Percentiles rank a stretch among this genome's conserved stretches.
These are phyloP conservation scores for Candida sonorensis DNA, from an alignment of 805 yeast genomes.

Conservation along the genomic window DNA sequence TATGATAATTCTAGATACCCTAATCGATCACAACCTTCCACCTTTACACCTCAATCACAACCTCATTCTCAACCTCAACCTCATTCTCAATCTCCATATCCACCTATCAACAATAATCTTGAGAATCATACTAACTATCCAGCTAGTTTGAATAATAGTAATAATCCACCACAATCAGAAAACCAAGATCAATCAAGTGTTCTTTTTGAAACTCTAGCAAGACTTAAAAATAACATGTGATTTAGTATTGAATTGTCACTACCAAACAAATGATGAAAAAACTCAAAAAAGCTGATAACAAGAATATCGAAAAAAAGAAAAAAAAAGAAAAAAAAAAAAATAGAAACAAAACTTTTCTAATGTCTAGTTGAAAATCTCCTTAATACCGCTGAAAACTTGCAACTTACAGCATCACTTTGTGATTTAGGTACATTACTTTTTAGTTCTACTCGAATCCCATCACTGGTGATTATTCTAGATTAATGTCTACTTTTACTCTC, in stretches of 20 bases:
- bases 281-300: no score
- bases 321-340: no score
- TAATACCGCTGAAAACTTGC: no score
- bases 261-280: no score
- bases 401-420: no score
- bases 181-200: conserved; percentile 26
- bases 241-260: background rate
- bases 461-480: no score
- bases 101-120: background rate
- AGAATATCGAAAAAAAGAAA: no score
- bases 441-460: no score
- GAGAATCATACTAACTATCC: background rate
- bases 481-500: no score
- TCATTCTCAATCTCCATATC: background rate
- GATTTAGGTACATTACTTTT: no score
- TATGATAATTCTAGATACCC: conserved; percentile 1
- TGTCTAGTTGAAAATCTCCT: no score
- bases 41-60: conserved; percentile 3
- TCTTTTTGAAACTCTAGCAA: conserved; percentile 31
- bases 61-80: conserved; percentile 2
- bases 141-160: conserved; percentile 13
- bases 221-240: conserved; percentile 31
- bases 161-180: conserved; percentile 5
- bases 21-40: conserved; percentile 1
- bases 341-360: no score